Evolutionary conservation across 1,139 yeast species (phyloP), one percentile per base, ranked within the genome.

Genomic region (Saccharomyces hybrid): DNA sequence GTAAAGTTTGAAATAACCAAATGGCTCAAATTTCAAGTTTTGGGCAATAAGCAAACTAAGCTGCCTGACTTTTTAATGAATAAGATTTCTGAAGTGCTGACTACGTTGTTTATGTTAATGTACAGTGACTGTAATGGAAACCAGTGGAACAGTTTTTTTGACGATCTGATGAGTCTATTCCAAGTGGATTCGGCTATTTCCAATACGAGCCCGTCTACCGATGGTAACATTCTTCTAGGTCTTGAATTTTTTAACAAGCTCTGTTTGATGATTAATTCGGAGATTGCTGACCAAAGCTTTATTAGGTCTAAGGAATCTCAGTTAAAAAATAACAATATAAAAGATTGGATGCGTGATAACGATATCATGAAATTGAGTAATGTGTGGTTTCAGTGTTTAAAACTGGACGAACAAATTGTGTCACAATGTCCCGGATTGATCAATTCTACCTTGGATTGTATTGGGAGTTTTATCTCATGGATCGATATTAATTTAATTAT

Each of bases 391-490:
- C 74, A 65, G 26, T 66, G 61, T 54, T 50, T 60, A 16, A 56
- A 56, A 31, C 59, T 60, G 44, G 60, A 65, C 42, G 51, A 51
- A 42, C 60, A 58, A 44, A 23, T 38, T 38, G 44, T 38, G 8
- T 38, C 44, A 38, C 25, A 38, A 23, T 38, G 11, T 38, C 44
- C 44, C 19, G 44, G 44, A 38, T 38, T 38, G 16, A 38, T 38
- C 44, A 38, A 38, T 38, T 38, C 44, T 38, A 62, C 69, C 8
- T 55, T 68, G 58, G 63, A 67, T 25, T 74, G 75, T 55, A 80
- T 93, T 54, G 98, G 97, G 6, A 83, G 83, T 25, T 95, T 88
- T 78, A 88, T 90, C 29, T 85, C 91, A 31, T 95, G 99, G 99
- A 89, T 93, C 71, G 99, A 95, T 66, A 88, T 93, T 58, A 77